Percentiles rank a stretch among this genome's conserved stretches.
Evolutionary conservation across 2,329 filamentous ascomycete genomes (phyloP).

Genomic region (Aspergillus intermedius): DNA sequence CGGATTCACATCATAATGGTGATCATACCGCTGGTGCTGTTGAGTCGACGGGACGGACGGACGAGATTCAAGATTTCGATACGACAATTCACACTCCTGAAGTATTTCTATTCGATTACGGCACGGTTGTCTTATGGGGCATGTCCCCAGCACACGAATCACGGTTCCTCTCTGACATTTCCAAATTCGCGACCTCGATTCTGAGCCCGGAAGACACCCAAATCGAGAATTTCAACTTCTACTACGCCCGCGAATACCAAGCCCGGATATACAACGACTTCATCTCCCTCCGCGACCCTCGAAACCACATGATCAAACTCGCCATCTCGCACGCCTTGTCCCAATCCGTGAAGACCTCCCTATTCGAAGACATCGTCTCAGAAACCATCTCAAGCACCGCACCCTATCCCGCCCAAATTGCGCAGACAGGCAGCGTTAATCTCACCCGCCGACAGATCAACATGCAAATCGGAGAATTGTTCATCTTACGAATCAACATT

Average conservation of each 20-base stretch:
- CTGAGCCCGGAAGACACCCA: conserved; percentile 82
- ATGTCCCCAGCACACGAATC: conserved; percentile 89
- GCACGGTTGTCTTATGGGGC: conserved; percentile 96
- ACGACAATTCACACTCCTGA: conserved; percentile 86
- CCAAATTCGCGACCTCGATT: conserved; percentile 90
- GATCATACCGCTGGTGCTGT: conserved; percentile 17
- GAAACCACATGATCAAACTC: conserved; percentile 96
- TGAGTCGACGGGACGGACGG: conserved; percentile 20
- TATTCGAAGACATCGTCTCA: conserved; percentile 92
- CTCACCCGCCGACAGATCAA: conserved; percentile 88
- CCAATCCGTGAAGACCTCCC: conserved; percentile 94
- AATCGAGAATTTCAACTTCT: conserved; percentile 98
- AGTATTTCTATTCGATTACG: conserved; percentile 94
- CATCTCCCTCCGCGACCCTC: conserved; percentile 86
- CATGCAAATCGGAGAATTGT: conserved; percentile 98
- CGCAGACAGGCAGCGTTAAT: conserved; percentile 83
- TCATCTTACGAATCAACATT: conserved; percentile 95
- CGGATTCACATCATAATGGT: conserved; percentile 25
- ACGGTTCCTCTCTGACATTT: conserved; percentile 84
- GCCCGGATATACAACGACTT: conserved; percentile 99
- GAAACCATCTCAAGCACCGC: conserved; percentile 91
- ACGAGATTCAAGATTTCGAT: conserved; percentile 63
- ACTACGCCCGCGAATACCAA: conserved; percentile 97
- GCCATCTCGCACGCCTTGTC: conserved; percentile 93
- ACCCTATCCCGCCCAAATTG: conserved; percentile 87